Percentiles rank a stretch among this genome's conserved stretches.
These are phyloP conservation scores for Puccinellia tenuiflora DNA, from an alignment of 176 grass and related monocot species.

Conservation along the genomic window DNA sequence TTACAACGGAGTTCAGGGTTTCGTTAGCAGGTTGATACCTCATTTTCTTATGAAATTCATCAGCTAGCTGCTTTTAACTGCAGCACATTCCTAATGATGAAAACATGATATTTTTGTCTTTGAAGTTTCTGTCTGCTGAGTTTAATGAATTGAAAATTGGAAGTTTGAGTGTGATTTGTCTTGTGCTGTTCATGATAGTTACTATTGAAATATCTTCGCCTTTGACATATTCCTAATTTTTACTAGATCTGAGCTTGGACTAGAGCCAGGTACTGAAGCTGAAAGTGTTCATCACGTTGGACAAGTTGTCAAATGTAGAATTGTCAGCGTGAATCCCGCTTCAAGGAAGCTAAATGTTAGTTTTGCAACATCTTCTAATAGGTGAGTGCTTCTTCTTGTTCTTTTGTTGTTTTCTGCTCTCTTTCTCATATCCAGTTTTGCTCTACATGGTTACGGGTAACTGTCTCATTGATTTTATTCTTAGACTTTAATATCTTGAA, in stretches of 20 bases:
- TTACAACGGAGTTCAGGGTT: conserved; percentile 88
- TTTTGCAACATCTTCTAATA: conserved; percentile 70
- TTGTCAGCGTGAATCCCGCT: conserved; percentile 53
- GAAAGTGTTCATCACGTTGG: conserved; percentile 83
- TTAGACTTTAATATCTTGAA: neutral
- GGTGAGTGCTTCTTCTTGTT: conserved; percentile 33
- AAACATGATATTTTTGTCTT: neutral
- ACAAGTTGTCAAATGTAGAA: conserved; percentile 96
- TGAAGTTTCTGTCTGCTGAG: neutral
- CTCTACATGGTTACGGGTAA: neutral
- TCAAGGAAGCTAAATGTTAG: conserved; percentile 80
- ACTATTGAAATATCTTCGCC: neutral
- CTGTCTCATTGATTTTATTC: neutral
- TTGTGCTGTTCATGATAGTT: neutral
- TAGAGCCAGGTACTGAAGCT: conserved; percentile 68
- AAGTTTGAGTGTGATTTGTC: neutral
- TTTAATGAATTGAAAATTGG: neutral
- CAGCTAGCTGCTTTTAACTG: conserved; percentile 2
- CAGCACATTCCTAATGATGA: neutral
- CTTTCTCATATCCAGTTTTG: neutral
- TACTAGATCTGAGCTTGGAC: conserved; percentile 80
- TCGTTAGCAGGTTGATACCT: conserved; percentile 67
- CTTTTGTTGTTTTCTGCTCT: conserved; percentile 1
- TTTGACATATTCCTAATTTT: conserved; percentile 25
- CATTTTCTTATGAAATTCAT: conserved; percentile 1